Conservation (phyloP, 1,284 basidiomycete genomes). For the Phylloboletellus chloephorus region DNA sequence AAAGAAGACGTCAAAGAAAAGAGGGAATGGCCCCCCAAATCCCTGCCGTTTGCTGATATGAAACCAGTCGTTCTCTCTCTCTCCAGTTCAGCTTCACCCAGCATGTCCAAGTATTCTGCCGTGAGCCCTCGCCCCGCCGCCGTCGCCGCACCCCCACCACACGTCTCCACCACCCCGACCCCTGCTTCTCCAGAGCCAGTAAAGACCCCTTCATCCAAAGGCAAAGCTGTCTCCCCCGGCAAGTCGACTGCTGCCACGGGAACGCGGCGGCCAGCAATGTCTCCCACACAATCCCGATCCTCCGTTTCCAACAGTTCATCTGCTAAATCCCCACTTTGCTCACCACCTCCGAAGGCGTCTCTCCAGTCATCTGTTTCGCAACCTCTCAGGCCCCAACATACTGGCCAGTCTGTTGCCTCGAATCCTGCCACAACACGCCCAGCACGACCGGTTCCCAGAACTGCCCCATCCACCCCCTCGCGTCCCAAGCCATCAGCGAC, state of each 20-base stretch:
- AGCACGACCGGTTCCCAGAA: slow-evolving; percentile 23
- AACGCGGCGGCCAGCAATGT: slow-evolving; percentile 15
- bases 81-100: slow-evolving; percentile 26
- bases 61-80: slow-evolving; percentile 25
- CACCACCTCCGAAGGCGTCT: slow-evolving; percentile 30
- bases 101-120: slow-evolving; percentile 25
- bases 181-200: slow-evolving; percentile 20
- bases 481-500: slow-evolving; percentile 44
- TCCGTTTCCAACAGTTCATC: slow-evolving; percentile 21
- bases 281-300: slow-evolving; percentile 27
- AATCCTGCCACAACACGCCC: slow-evolving; percentile 37
- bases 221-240: slow-evolving; percentile 22
- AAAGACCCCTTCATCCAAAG: slow-evolving; percentile 21
- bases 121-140: slow-evolving; percentile 23
- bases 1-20: slow-evolving; percentile 63
- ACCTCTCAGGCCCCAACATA: slow-evolving; percentile 49
- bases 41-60: slow-evolving; percentile 31
- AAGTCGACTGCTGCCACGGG: slow-evolving; percentile 19
- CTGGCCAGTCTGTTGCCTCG: slow-evolving; percentile 45
- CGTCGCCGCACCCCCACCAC: slow-evolving; percentile 10
- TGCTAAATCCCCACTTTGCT: slow-evolving; percentile 22
- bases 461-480: slow-evolving; percentile 37
- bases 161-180: slow-evolving; percentile 14
- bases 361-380: slow-evolving; percentile 31
- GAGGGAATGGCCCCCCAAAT: slow-evolving; percentile 71